These are phyloP conservation scores for Stagonosporopsis cucurbitacearum DNA, from an alignment of 2,329 filamentous ascomycete species.

Conservation along the genomic window DNA sequence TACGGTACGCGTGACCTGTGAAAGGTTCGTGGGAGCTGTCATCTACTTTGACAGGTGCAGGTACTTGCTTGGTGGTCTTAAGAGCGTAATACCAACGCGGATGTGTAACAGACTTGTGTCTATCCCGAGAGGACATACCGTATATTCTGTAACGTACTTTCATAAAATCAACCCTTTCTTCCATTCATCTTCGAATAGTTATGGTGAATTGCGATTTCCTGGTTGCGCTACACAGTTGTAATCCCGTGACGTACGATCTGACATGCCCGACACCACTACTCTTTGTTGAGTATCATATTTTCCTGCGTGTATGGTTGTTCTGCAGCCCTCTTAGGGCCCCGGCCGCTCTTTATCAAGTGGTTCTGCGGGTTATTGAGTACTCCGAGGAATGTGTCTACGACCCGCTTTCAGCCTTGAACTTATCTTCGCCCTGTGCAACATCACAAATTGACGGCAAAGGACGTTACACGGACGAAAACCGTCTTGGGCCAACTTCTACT, in stretches of 20 bases:
- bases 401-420: constrained; percentile 7
- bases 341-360: background rate
- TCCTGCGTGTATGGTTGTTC: background rate
- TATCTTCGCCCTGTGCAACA: constrained; percentile 3
- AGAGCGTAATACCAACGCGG: background rate
- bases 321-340: background rate
- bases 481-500: background rate
- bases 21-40: background rate
- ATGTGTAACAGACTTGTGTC: background rate
- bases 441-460: background rate
- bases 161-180: background rate
- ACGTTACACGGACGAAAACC: background rate
- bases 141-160: background rate
- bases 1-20: background rate
- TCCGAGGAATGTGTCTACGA: constrained; percentile 10
- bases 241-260: constrained; percentile 1
- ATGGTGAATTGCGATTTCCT: background rate
- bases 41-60: background rate
- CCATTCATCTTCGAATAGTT: background rate
- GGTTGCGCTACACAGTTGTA: background rate
- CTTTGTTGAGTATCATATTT: background rate
- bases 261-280: background rate
- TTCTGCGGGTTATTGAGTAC: background rate
- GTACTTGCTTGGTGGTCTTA: background rate
- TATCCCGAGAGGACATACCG: background rate